phyloP scores from a whole-genome alignment of 768 basidiomycete genomes.

The Psilocybe cyanescens region DNA sequence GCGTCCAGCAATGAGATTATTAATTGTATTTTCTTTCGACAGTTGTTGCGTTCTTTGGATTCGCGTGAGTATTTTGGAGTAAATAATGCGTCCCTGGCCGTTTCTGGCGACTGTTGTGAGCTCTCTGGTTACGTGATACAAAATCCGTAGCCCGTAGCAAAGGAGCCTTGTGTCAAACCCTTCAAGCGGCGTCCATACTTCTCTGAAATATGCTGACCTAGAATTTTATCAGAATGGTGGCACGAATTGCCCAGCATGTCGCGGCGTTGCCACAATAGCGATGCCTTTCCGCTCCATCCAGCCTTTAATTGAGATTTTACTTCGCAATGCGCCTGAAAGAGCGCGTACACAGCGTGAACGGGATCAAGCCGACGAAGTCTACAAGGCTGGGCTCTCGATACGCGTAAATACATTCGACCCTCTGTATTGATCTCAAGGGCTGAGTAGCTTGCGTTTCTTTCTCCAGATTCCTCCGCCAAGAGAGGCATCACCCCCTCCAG shows the following conservation, averaged over 20 bases:
- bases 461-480: constrained; percentile 74
- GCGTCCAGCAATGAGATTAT: not conserved
- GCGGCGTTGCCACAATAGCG: constrained; percentile 68
- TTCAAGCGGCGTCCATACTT: not conserved
- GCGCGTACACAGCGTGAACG: constrained; percentile 72
- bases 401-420: constrained; percentile 47
- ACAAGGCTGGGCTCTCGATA: constrained; percentile 61
- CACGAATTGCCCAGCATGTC: constrained; percentile 83
- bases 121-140: not conserved
- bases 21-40: not conserved
- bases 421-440: not conserved
- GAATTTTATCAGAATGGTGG: constrained; percentile 69
- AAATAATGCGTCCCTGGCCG: not conserved
- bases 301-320: constrained; percentile 68
- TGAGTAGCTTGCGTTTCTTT: constrained; percentile 10
- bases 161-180: not conserved
- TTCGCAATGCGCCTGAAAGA: constrained; percentile 72
- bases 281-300: constrained; percentile 77
- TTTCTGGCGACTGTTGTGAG: not conserved
- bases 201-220: not conserved
- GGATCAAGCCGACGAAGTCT: constrained; percentile 83
- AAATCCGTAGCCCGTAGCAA: not conserved
- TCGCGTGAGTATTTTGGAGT: constrained; percentile 57
- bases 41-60: constrained; percentile 88
- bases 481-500: constrained; percentile 78